Base-by-base conservation (phyloP, 2,329 filamentous ascomycete species). In the Talaromyces sp. region DNA sequence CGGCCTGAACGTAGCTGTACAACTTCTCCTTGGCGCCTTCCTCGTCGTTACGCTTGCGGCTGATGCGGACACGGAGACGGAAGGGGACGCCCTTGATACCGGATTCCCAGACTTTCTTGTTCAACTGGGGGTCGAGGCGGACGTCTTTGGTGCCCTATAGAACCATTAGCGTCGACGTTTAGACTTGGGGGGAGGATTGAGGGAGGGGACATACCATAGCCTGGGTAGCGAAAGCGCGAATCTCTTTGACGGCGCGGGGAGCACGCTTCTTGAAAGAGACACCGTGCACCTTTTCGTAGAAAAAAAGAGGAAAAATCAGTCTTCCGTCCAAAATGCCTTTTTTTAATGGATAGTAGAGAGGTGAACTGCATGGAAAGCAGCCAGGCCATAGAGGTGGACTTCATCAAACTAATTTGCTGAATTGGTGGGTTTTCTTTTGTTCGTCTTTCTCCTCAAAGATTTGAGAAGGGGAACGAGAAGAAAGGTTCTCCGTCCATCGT, bases 81-180 rank as follows among this genome's bases (percentile, higher is more conserved):
- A 90, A 98, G 75, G 94, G 92, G 74, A 97, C 93, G 79, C 95
- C 96, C 91, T 98, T 99, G 87, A 99, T 89, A 83, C 95, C 95
- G 80, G 90, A 87, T 86, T 99, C 95, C 95, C 95, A 99, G 82
- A 99, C 94, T 89, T 99, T 98, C 92, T 99, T 99, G 91, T 99
- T 99, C 79, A 99, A 86, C 86, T 95, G 91, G 79, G 95, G 95
- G 88, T 99, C 95, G 80, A 99, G 85, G 77, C 95, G 95, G 85
- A 99, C 95, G 81, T 99, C 95, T 78, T 87, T 84, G 84, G 95
- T 99, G 81, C 94, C 94, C 95, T 99, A 1, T 5, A 17, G 75
- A 15, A 2, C n/a, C 34, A 13, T 25, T 19, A 49, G n/a, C 6
- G 51, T 47, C 19, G 43, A 11, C 8, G 11, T 10, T 10, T 34